phyloP scores from a whole-genome alignment of 495 filamentous ascomycete species.

The Lichina pygmaea region DNA sequence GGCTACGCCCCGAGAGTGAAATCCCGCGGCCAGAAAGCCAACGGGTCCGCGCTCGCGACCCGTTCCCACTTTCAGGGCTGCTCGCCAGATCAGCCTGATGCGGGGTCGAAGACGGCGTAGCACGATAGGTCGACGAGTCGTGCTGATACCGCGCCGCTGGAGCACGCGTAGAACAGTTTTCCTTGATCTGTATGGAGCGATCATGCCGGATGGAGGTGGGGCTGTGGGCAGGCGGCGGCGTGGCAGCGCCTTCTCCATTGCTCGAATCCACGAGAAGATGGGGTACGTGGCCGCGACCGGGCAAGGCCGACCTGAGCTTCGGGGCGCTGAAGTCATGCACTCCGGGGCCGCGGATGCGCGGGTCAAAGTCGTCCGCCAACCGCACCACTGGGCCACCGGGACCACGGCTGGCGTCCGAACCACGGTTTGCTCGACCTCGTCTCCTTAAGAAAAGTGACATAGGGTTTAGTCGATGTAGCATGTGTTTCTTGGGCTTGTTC shows the following conservation, averaged over 20 bases:
- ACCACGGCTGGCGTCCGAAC: background rate
- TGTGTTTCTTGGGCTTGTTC: conserved; percentile 19
- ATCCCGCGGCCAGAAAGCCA: too few species aligned
- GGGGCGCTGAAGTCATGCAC: conserved; percentile 85
- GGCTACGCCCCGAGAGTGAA: background rate
- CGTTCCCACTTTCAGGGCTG: too few species aligned
- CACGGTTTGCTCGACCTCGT: conserved; percentile 25
- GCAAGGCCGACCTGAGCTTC: conserved; percentile 18
- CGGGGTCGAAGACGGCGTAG: too few species aligned
- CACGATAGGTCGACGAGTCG: too few species aligned
- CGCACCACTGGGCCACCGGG: conserved; percentile 18
- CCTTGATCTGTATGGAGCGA: conserved; percentile 1
- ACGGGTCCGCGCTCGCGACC: too few species aligned
- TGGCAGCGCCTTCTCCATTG: background rate
- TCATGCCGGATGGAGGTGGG: background rate
- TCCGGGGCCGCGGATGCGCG: conserved; percentile 55
- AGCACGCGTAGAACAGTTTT: background rate
- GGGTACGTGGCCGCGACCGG: background rate
- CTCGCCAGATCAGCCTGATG: too few species aligned
- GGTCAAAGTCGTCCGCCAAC: conserved; percentile 46
- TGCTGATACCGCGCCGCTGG: background rate
- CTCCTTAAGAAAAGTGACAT: conserved; percentile 33
- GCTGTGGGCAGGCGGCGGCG: conserved; percentile 9
- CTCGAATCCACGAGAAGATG: background rate
- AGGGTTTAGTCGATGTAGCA: conserved; percentile 41